Percentiles rank a stretch among this genome's conserved stretches.
These are phyloP conservation scores for Aspergillus sp. DNA, from an alignment of 2,329 filamentous ascomycete genomes.

Conservation along the genomic window DNA sequence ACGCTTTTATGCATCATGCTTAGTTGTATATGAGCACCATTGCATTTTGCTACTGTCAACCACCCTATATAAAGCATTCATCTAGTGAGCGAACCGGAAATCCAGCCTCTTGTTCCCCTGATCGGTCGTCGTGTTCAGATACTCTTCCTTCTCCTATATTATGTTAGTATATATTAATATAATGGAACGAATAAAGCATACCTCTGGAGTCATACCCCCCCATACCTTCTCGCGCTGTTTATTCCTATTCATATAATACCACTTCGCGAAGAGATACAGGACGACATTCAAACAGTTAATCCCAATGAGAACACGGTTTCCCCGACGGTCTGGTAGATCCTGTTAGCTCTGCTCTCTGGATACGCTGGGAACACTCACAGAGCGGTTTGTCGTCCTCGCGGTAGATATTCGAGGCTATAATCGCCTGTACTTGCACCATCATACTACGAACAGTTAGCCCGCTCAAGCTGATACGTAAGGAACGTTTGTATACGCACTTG, in stretches of 20 bases:
- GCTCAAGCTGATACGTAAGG: neutral
- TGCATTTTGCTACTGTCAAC: too few species aligned
- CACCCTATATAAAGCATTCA: too few species aligned
- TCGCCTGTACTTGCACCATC: conserved; percentile 34
- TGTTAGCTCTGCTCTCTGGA: neutral
- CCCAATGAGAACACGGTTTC: conserved; percentile 51
- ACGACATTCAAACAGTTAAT: conserved; percentile 51
- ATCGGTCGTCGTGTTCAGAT: conserved; percentile 51
- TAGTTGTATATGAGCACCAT: too few species aligned
- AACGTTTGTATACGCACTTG: conserved; percentile 21
- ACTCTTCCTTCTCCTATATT: conserved; percentile 47
- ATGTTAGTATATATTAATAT: neutral
- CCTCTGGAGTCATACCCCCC: conserved; percentile 42
- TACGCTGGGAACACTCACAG: conserved; percentile 23
- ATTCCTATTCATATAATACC: conserved; percentile 30
- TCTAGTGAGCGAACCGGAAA: conserved; percentile 47
- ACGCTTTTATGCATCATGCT: too few species aligned
- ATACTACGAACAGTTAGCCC: conserved; percentile 19
- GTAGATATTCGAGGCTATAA: conserved; percentile 30
- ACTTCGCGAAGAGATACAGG: conserved; percentile 43
- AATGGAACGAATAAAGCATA: neutral
- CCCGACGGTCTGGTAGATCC: conserved; percentile 41
- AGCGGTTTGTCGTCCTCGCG: conserved; percentile 51
- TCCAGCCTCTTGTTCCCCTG: conserved; percentile 56
- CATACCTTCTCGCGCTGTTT: conserved; percentile 41